Conservation (phyloP, 805 yeast species). For the Candida gorgasii region DNA sequence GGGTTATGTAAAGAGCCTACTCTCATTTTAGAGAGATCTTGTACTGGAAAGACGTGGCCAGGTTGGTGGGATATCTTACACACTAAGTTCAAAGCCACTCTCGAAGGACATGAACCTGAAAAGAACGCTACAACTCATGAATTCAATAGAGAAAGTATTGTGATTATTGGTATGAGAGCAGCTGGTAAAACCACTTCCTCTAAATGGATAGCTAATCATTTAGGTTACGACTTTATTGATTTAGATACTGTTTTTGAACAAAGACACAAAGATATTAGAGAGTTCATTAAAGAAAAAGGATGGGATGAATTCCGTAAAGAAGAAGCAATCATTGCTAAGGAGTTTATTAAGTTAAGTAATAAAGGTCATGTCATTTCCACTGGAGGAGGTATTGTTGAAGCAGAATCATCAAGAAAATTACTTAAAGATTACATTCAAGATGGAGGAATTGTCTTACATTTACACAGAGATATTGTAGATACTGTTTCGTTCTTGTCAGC, state of each 20-base stretch:
- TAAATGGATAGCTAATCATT: slow-evolving; percentile 67
- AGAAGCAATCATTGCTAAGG: slow-evolving; percentile 60
- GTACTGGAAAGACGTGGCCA: slow-evolving; percentile 99
- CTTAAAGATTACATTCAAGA: slow-evolving; percentile 53
- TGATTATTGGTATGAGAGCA: slow-evolving; percentile 96
- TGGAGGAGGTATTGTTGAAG: slow-evolving; percentile 96
- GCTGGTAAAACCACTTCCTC: slow-evolving; percentile 93
- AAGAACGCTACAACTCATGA: slow-evolving; percentile 14
- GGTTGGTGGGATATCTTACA: slow-evolving; percentile 98
- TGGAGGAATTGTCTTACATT: slow-evolving; percentile 84
- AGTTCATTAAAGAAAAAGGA: slow-evolving; percentile 62
- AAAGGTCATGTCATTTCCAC: slow-evolving; percentile 76
- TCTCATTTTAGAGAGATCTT: slow-evolving; percentile 78
- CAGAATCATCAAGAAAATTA: slow-evolving; percentile 60
- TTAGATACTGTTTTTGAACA: slow-evolving; percentile 73
- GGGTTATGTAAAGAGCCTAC: slow-evolving; percentile 67
- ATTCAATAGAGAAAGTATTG: slow-evolving; percentile 53
- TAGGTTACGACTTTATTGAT: slow-evolving; percentile 73
- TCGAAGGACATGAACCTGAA: slow-evolving; percentile 71
- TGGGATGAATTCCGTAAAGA: slow-evolving; percentile 85
- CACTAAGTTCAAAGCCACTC: slow-evolving; percentile 57
- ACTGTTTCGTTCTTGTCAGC: slow-evolving; percentile 71
- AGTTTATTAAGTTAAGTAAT: slow-evolving; percentile 41
- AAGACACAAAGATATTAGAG: slow-evolving; percentile 54
- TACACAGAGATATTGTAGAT: slow-evolving; percentile 83